These are phyloP conservation scores for Nelumbo lutea DNA, from an alignment of 164 flowering plant genomes.

Conservation along the genomic window DNA sequence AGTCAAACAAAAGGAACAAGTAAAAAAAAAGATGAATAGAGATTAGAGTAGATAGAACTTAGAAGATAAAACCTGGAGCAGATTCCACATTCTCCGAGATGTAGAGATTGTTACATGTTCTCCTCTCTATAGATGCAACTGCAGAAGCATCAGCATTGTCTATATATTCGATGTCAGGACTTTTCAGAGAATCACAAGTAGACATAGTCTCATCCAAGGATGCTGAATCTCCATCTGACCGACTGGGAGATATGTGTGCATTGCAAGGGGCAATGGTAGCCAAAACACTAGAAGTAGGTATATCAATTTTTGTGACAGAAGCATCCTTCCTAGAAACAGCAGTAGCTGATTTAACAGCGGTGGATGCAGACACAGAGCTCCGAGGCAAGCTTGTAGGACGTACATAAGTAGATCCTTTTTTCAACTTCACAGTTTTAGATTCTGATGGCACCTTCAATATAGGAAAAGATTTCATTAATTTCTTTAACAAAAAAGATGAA, in stretches of 20 bases:
- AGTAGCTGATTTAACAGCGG: slow-evolving; percentile 27
- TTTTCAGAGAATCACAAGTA: slow-evolving; percentile 81
- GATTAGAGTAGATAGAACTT: background rate
- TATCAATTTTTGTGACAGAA: slow-evolving; percentile 26
- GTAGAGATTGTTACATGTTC: slow-evolving; percentile 49
- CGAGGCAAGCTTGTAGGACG: slow-evolving; percentile 17
- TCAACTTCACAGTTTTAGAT: slow-evolving; percentile 37
- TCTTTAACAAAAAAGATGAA: too few relatives aligned
- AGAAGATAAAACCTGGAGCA: slow-evolving; percentile 35
- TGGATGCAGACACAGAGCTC: slow-evolving; percentile 21
- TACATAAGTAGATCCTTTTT: slow-evolving; percentile 34
- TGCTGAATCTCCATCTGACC: slow-evolving; percentile 56
- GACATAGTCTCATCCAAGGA: slow-evolving; percentile 93
- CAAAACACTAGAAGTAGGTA: slow-evolving; percentile 11
- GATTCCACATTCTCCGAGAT: slow-evolving; percentile 50
- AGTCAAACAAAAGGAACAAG: background rate
- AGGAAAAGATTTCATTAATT: background rate
- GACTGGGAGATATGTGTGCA: slow-evolving; percentile 48
- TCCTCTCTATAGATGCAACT: slow-evolving; percentile 57
- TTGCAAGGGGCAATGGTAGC: slow-evolving; percentile 25
- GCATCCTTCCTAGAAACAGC: slow-evolving; percentile 22
- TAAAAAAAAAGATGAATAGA: background rate
- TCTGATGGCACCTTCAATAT: slow-evolving; percentile 40
- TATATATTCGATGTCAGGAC: slow-evolving; percentile 82
- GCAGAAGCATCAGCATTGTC: slow-evolving; percentile 55